Evolutionary conservation across 495 filamentous ascomycete genomes (phyloP), one percentile per base, ranked within the genome.

Genomic region (Amorphotheca resinae): DNA sequence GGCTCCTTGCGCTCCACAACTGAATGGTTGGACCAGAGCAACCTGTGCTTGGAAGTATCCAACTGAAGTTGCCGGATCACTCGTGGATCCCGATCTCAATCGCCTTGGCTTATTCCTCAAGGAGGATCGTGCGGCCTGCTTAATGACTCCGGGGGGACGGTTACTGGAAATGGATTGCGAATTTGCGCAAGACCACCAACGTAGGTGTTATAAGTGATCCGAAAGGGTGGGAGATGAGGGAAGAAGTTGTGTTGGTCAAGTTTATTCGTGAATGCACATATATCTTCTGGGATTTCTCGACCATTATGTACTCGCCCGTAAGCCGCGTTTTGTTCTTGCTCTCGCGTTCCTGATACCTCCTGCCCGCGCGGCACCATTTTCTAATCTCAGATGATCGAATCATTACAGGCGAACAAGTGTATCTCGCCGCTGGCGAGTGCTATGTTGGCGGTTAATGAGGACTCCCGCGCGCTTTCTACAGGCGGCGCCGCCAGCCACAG

Each of bases 401-500:
- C 49, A 48, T 35, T 48, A 39, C n/a, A 35, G 31, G 16, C 40
- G 0, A 20, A 32, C 31, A n/a, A 21, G 15, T 38, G 12, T 37
- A 43, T 33, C 43, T 39, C 22, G 43, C 43, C 40, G 48, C 38
- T 40, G 7, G 28, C 12, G 26, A 33, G 22, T 45, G 35, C 20
- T 31, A 2, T 7, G 32, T 9, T 14, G 22, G n/a, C n/a, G n/a
- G n/a, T n/a, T n/a, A n/a, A n/a, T n/a, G 15, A 44, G 23, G 15
- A 45, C 33, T 49, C 46, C 46, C 51, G 51, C 51, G 51, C 51
- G 51, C 46, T 50, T 54, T 41, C 9, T 12, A 28, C 0, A 12
- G 2, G 12, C 11, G 9, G 32, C 50, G 42, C 45, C 50, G 50
- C 50, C 46, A 30, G 45, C 50, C 42, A 48, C 51, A 15, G 25